A percentile compares a stretch with the other conserved stretches of the same genome.
These are phyloP conservation scores for Xenoacremonium recifei DNA, from an alignment of 2,329 filamentous ascomycete species.

Conservation along the genomic window DNA sequence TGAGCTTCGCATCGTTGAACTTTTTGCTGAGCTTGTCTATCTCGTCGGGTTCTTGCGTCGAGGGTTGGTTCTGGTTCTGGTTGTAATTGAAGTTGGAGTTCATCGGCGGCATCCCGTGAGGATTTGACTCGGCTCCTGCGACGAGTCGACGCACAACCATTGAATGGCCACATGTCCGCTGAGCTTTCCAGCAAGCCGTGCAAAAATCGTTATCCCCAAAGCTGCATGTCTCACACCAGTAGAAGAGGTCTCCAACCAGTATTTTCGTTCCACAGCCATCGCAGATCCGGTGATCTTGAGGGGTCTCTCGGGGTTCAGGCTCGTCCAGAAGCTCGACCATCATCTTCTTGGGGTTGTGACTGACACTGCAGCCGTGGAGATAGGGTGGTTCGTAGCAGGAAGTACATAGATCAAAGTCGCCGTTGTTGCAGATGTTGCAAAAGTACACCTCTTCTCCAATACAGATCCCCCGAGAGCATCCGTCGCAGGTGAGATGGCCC, in stretches of 20 bases:
- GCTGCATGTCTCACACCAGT: slow-evolving; percentile 6
- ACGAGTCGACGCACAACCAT: slow-evolving; percentile 2
- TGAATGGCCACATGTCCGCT: slow-evolving; percentile 1
- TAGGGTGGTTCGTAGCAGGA: slow-evolving; percentile 3
- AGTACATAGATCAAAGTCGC: slow-evolving; percentile 9
- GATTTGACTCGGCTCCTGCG: not conserved
- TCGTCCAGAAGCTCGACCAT: slow-evolving; percentile 1
- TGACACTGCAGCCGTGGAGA: too few relatives aligned
- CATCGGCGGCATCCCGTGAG: not conserved
- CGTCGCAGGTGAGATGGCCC: slow-evolving; percentile 3
- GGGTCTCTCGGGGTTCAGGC: not conserved
- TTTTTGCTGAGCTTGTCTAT: slow-evolving; percentile 6
- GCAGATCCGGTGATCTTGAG: not conserved
- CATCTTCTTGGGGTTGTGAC: not conserved
- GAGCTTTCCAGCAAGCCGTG: slow-evolving; percentile 5
- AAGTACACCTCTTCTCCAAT: slow-evolving; percentile 7
- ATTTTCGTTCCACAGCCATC: slow-evolving; percentile 3
- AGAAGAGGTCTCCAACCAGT: not conserved
- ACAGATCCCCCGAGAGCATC: slow-evolving; percentile 4
- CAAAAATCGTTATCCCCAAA: slow-evolving; percentile 9
- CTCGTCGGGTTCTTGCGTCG: not conserved
- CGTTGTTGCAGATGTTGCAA: slow-evolving; percentile 5
- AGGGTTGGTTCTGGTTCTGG: not conserved
- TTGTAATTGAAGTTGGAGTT: not conserved
- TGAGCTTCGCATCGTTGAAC: slow-evolving; percentile 6